phyloP scores from a whole-genome alignment of 225 moss, liverwort and hornwort genomes.

The Pseudisothecium myosuroides region DNA sequence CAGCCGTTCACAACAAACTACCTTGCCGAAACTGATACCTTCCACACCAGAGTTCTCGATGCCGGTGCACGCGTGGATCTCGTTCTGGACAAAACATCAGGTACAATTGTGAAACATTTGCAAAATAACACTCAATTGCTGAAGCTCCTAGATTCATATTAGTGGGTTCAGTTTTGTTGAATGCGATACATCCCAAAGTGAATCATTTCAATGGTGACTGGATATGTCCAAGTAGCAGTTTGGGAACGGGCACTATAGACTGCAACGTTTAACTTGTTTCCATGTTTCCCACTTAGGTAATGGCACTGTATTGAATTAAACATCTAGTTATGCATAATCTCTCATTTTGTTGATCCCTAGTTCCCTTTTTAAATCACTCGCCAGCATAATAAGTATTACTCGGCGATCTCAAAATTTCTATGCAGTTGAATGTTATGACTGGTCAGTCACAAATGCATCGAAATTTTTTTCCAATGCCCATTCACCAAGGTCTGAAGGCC shows the following conservation, averaged over 20 bases:
- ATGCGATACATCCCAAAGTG: neutral
- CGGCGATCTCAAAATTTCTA: neutral
- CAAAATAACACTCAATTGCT: neutral
- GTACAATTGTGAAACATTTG: neutral
- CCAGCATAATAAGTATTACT: neutral
- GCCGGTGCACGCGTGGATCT: constrained; percentile 39
- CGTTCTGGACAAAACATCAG: constrained; percentile 27
- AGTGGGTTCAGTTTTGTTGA: neutral
- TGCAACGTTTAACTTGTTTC: neutral
- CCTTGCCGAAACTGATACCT: constrained; percentile 24
- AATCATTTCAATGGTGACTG: neutral
- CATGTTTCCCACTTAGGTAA: neutral
- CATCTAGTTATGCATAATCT: neutral
- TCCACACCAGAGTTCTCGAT: constrained; percentile 27
- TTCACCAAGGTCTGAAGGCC: neutral
- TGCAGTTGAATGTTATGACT: neutral
- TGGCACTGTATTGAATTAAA: neutral
- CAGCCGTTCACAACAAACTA: constrained; percentile 24
- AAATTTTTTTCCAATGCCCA: neutral
- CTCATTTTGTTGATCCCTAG: neutral
- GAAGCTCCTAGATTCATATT: neutral
- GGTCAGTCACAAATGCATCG: neutral
- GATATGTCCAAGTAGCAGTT: neutral
- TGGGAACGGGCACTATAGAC: neutral
- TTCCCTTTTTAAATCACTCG: neutral